phyloP scores from a whole-genome alignment of 768 basidiomycete genomes.

The Collybiopsis luxurians region DNA sequence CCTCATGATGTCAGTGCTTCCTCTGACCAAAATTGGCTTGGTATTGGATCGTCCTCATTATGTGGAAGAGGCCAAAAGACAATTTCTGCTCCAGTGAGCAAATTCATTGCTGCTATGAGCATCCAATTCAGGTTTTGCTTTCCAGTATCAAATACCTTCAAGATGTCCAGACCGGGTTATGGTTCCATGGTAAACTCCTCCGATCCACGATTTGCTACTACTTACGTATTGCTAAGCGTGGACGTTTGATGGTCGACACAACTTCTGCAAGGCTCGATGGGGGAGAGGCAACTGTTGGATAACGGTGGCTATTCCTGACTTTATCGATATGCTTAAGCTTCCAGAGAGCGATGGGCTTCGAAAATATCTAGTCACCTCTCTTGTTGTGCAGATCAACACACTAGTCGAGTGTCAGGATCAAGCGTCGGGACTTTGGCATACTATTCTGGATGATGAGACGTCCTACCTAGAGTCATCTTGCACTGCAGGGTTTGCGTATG shows the following conservation, averaged over 20 bases:
- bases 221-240: conserved; percentile 28
- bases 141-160: conserved; percentile 43
- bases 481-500: conserved; percentile 48
- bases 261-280: conserved; percentile 48
- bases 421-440: conserved; percentile 50
- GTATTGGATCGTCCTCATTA: conserved; percentile 49
- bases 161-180: conserved; percentile 41
- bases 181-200: conserved; percentile 41
- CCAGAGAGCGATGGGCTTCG: conserved; percentile 39
- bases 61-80: conserved; percentile 53
- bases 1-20: conserved; percentile 57
- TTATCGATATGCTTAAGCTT: conserved; percentile 44
- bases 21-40: conserved; percentile 52
- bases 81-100: conserved; percentile 46
- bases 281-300: conserved; percentile 57
- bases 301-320: conserved; percentile 43
- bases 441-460: conserved; percentile 43
- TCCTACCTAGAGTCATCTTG: conserved; percentile 51
- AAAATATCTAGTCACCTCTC: conserved; percentile 37
- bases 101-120: too few relatives aligned
- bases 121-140: background rate
- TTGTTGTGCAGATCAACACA: conserved; percentile 45
- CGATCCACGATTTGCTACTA: background rate
- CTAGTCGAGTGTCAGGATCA: conserved; percentile 43
- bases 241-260: conserved; percentile 44